These are phyloP conservation scores for Fusarium hainanense DNA, from an alignment of 2,329 filamentous ascomycete species.

Conservation along the genomic window DNA sequence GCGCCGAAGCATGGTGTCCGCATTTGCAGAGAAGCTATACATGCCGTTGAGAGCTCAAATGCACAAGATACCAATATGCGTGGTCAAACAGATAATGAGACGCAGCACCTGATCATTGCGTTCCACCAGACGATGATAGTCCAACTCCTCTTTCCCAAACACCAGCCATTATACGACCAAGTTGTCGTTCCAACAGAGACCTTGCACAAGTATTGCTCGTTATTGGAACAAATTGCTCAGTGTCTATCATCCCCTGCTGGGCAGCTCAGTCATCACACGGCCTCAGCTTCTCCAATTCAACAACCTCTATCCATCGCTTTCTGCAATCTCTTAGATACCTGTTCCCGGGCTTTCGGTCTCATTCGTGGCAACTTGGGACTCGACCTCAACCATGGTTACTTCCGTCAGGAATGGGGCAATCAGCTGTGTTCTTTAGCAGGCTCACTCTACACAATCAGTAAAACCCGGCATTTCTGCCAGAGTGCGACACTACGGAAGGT, in stretches of 20 bases:
- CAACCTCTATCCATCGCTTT: slow-evolving; percentile 46
- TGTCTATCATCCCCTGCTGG: slow-evolving; percentile 38
- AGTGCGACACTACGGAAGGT: slow-evolving; percentile 38
- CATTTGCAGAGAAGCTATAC: slow-evolving; percentile 47
- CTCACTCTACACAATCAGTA: slow-evolving; percentile 44
- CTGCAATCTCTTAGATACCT: slow-evolving; percentile 49
- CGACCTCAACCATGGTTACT: slow-evolving; percentile 36
- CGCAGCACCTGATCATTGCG: slow-evolving; percentile 45
- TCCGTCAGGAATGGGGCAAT: slow-evolving; percentile 40
- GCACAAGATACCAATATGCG: not conserved
- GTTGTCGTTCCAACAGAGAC: slow-evolving; percentile 39
- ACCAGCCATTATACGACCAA: slow-evolving; percentile 29
- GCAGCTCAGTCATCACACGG: slow-evolving; percentile 37
- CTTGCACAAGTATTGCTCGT: slow-evolving; percentile 47
- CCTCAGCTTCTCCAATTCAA: slow-evolving; percentile 35
- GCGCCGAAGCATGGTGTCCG: slow-evolving; percentile 38
- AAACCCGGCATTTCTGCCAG: slow-evolving; percentile 47
- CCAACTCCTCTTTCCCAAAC: slow-evolving; percentile 49
- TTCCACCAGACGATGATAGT: slow-evolving; percentile 51
- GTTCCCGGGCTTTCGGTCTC: slow-evolving; percentile 45
- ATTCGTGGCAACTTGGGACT: slow-evolving; percentile 36
- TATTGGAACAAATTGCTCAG: slow-evolving; percentile 46
- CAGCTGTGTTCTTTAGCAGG: slow-evolving; percentile 42
- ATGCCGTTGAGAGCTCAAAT: slow-evolving; percentile 44
- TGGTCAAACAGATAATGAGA: slow-evolving; percentile 40